Conservation (phyloP, 2,329 filamentous ascomycete species). For the Botrytis fragariae region DNA sequence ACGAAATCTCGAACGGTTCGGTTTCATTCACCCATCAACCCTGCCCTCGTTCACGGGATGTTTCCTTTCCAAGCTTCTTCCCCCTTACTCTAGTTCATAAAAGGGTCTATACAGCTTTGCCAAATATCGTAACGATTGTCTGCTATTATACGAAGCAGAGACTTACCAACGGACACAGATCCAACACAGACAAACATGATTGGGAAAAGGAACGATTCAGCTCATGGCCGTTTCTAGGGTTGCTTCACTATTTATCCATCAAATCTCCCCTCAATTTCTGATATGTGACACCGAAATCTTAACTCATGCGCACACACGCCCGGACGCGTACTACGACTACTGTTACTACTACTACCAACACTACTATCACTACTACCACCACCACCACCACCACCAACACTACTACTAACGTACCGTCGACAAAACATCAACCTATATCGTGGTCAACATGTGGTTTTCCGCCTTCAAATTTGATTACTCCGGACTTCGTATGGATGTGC, state of each 20-base stretch:
- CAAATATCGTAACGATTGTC: conserved; percentile 4
- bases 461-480: conserved; percentile 5
- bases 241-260: neutral
- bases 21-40: neutral
- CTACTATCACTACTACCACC: neutral
- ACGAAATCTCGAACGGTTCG: neutral
- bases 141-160: neutral
- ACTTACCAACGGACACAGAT: neutral
- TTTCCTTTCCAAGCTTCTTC: neutral
- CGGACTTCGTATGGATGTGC: neutral
- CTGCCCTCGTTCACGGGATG: neutral
- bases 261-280: conserved; percentile 6
- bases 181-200: neutral
- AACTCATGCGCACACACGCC: conserved; percentile 9
- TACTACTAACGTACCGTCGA: neutral
- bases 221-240: neutral
- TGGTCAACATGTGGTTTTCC: conserved; percentile 14
- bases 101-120: neutral
- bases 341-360: too few species aligned
- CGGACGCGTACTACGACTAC: neutral
- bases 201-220: neutral
- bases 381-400: too few species aligned
- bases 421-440: neutral
- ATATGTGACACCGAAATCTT: conserved; percentile 5
- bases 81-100: neutral